Conservation (phyloP, 495 filamentous ascomycete species). For the Glutinoglossum americanum region DNA sequence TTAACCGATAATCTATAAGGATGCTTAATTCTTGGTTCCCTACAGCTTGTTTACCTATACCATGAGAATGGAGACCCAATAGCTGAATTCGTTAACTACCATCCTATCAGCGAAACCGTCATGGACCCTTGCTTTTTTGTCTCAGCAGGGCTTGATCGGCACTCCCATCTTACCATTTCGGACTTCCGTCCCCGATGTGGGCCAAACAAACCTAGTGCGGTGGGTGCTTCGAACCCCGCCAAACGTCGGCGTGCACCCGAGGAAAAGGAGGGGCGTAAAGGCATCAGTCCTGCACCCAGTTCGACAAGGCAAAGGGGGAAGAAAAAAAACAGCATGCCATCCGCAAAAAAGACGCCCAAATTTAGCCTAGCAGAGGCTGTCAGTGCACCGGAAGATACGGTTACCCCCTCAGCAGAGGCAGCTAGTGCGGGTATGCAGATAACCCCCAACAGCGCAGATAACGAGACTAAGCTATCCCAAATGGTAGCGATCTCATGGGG, state of each 20-base stretch:
- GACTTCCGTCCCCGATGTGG: neutral
- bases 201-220: neutral
- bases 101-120: neutral
- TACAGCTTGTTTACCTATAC: neutral
- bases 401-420: neutral
- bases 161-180: neutral
- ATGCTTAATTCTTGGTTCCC: neutral
- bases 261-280: neutral
- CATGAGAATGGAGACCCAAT: neutral
- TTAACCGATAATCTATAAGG: neutral
- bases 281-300: neutral
- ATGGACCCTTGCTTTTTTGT: neutral
- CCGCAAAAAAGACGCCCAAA: neutral
- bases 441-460: neutral
- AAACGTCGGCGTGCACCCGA: neutral
- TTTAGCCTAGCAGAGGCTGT: neutral
- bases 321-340: neutral
- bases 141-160: neutral
- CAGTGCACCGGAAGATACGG: neutral
- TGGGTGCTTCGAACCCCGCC: neutral
- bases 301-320: neutral
- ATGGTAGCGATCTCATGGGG: neutral
- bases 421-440: neutral
- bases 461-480: neutral
- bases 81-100: neutral